Percentiles rank a stretch among this genome's conserved stretches.
Evolutionary conservation across 306 rosid species (phyloP).

Genomic region (Amphicarpaea edgeworthii): DNA sequence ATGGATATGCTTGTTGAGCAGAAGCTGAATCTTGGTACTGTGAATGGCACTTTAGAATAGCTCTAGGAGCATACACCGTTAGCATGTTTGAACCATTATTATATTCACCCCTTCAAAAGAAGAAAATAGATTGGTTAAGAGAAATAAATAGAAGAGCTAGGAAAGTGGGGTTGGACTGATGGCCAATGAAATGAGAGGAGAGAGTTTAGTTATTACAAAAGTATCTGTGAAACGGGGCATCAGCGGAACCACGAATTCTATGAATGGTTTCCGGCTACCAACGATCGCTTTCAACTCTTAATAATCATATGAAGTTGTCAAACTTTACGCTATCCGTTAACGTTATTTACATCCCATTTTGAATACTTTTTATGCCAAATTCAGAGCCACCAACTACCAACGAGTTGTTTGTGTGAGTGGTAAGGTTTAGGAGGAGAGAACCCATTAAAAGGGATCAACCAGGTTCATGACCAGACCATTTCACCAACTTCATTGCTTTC

Average conservation of each 20-base stretch:
- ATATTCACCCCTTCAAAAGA: conserved; percentile 52
- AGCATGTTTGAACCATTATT: conserved; percentile 82
- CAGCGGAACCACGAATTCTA: conserved; percentile 48
- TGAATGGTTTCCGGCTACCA: conserved; percentile 50
- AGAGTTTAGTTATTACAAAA: too few relatives aligned
- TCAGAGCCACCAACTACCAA: too few relatives aligned
- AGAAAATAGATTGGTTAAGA: not conserved
- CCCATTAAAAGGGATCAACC: too few relatives aligned
- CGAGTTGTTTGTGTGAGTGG: too few relatives aligned
- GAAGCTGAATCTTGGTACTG: conserved; percentile 51
- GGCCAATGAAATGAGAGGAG: not conserved
- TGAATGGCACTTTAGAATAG: conserved; percentile 53
- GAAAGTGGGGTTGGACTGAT: too few relatives aligned
- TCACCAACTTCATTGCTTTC: not conserved
- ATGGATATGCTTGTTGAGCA: conserved; percentile 57
- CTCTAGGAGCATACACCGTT: conserved; percentile 69
- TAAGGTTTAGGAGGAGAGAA: too few relatives aligned
- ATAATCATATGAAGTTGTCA: too few relatives aligned
- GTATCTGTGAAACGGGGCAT: conserved; percentile 32
- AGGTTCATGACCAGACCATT: not conserved
- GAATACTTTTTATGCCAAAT: too few relatives aligned
- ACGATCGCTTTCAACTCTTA: conserved; percentile 48
- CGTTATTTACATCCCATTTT: too few relatives aligned
- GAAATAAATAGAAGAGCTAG: conserved; percentile 5
- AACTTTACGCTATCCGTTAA: too few relatives aligned